Percentiles rank a stretch among this genome's conserved stretches.
Evolutionary conservation across 306 rosid genomes (phyloP).

Genomic region (Gillenia trifoliata): DNA sequence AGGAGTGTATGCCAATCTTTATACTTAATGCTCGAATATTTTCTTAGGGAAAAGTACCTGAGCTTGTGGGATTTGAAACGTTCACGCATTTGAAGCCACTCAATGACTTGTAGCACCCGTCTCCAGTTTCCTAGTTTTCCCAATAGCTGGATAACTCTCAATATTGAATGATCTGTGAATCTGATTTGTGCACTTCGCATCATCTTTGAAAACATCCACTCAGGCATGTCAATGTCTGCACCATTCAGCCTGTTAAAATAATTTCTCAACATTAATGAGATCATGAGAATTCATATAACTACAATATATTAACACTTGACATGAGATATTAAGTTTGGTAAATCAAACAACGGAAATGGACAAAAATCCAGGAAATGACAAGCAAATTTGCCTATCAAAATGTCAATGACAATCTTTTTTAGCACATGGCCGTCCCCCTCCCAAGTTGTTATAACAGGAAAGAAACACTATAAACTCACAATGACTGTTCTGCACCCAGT

Average conservation of each 20-base stretch:
- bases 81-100: constrained; percentile 93
- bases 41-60: constrained; percentile 34
- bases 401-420: not conserved
- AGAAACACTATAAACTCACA: not conserved
- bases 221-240: constrained; percentile 76
- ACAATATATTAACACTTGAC: constrained; percentile 7
- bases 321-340: constrained; percentile 12
- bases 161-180: constrained; percentile 77
- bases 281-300: constrained; percentile 13
- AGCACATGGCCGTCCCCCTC: not conserved
- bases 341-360: constrained; percentile 4
- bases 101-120: constrained; percentile 83
- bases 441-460: not conserved
- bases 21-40: not conserved
- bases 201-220: constrained; percentile 88
- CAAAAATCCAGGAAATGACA: not conserved
- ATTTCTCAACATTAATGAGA: constrained; percentile 19
- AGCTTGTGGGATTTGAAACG: constrained; percentile 72
- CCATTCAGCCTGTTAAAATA: constrained; percentile 78
- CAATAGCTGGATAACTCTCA: constrained; percentile 71
- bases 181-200: constrained; percentile 84
- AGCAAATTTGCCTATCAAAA: constrained; percentile 7
- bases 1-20: not conserved
- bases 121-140: constrained; percentile 89
- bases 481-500: not conserved